Base-by-base conservation (phyloP, 2,329 filamentous ascomycete species). In the Paracorniculantispora psalliotae region DNA sequence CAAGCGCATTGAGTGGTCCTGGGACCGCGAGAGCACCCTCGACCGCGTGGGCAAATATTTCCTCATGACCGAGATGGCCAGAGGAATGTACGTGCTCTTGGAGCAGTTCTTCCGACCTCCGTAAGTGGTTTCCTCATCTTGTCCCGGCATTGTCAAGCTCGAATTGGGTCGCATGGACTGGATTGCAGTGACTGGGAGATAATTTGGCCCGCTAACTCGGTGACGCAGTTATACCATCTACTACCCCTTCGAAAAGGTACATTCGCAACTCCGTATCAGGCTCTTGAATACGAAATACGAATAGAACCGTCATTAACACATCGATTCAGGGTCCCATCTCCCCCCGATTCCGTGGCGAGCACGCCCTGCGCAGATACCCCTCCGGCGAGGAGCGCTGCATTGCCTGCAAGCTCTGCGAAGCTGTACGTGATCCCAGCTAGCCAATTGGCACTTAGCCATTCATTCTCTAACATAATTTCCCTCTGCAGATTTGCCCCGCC, bases 341-440 rank as follows among this genome's bases (percentile, higher is more conserved):
- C 37, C 94, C 94, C 62, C 89, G 94, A 67, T 99, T 99, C 86
- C 90, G 94, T 76, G 94, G 94, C 74, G 94, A 99, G 77, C 94
- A 99, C 79, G 94, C 94, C 66, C 84, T 99, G 64, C 88, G 94
- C 75, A 87, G 94, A 71, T 99, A 99, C 77, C 94, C 94, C 30
- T 96, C 93, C 3, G 94, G 94, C 66, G 94, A 99, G 79, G 94
- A 99, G 81, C 90, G 94, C 68, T 99, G 94, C 82, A 99, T 99
- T 77, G 94, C 94, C 67, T 99, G 94, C 90, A 99, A 99, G 83
- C 87, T 99, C 61, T 99, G 94, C 79, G 94, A 99, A 80, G 94
- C 94, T 68, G 82, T 86, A 75, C 43, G 73, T 69, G 7, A 39
- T 49, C 13, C 25, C 26, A 12, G 15, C 13, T 35, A 33, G 21